Conservation (phyloP, 2,329 filamentous ascomycete species). For the Monosporascus cannonballus region DNA sequence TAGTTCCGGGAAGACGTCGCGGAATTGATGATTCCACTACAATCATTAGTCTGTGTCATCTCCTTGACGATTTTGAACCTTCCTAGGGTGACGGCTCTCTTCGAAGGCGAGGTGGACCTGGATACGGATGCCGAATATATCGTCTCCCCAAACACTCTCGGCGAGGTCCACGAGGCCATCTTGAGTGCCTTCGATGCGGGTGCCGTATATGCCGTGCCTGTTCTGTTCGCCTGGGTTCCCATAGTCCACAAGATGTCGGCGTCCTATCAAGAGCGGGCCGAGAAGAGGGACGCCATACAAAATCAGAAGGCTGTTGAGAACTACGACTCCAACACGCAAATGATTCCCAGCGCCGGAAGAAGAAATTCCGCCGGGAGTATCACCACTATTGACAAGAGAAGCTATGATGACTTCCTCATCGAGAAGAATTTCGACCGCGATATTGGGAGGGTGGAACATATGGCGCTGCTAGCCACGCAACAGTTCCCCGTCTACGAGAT, state of each 20-base stretch:
- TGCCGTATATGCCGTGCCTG: conserved; percentile 61
- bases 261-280: conserved; percentile 55
- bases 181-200: conserved; percentile 50
- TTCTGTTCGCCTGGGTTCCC: conserved; percentile 76
- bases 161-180: conserved; percentile 67
- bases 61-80: conserved; percentile 70
- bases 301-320: conserved; percentile 54
- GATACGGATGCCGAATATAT: conserved; percentile 52
- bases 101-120: conserved; percentile 42
- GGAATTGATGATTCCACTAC: conserved; percentile 56
- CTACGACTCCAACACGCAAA: conserved; percentile 42
- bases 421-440: conserved; percentile 45
- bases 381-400: conserved; percentile 54
- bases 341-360: conserved; percentile 34
- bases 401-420: conserved; percentile 52
- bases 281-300: conserved; percentile 51
- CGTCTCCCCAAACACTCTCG: conserved; percentile 62
- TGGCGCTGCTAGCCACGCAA: conserved; percentile 43
- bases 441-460: conserved; percentile 42
- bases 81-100: conserved; percentile 48
- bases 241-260: conserved; percentile 65
- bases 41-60: conserved; percentile 62
- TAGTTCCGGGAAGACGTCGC: conserved; percentile 16
- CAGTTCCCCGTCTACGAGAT: conserved; percentile 48
- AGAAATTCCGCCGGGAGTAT: conserved; percentile 57